Evolutionary conservation across 2,329 filamentous ascomycete species (phyloP), one percentile per base, ranked within the genome.

Genomic region (Aureobasidium sp.): DNA sequence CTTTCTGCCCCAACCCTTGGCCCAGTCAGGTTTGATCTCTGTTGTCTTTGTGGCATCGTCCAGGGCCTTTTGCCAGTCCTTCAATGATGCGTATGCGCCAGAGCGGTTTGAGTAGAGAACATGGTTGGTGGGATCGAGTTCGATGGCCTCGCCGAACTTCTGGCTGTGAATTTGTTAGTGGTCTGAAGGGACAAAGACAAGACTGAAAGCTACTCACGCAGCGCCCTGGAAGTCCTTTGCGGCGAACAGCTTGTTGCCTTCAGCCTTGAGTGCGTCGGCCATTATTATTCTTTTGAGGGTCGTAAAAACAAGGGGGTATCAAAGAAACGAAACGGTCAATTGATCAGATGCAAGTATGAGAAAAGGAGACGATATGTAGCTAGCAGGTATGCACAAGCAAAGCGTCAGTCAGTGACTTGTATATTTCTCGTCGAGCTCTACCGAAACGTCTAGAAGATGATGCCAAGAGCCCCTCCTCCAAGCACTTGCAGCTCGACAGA

Each of bases 51-150:
- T 87, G 63, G 94, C 94, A 81, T 99, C 94, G 66, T 88, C 82
- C 29, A 97, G 80, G 24, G 94, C 94, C 68, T 88, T 84, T 66
- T 89, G 81, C 82, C 89, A 99, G 63, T 97, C 86, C 75, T 87
- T 90, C 77, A 96, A 89, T 59, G 94, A 97, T 48, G 93, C 90
- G 72, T 96, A 86, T 52, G 85, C 83, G 64, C 84, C 94, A 34
- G 94, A 97, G 69, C 94, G 87, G 79, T 99, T 99, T 72, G 92
- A 97, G 83, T 93, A 99, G 63, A 99, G 88, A 68, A 99, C 93
- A 77, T 99, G 94, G 77, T 99, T 99, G 65, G 81, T 79, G 55
- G 92, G 88, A 66, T 97, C 90, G 71, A 96, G 78, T 62, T 86
- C 88, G 72, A 99, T 97, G 59, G 94, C 94, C 77, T 96, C 84